phyloP scores from a whole-genome alignment of 768 basidiomycete genomes.

The Lactarius pseudohatsudake region DNA sequence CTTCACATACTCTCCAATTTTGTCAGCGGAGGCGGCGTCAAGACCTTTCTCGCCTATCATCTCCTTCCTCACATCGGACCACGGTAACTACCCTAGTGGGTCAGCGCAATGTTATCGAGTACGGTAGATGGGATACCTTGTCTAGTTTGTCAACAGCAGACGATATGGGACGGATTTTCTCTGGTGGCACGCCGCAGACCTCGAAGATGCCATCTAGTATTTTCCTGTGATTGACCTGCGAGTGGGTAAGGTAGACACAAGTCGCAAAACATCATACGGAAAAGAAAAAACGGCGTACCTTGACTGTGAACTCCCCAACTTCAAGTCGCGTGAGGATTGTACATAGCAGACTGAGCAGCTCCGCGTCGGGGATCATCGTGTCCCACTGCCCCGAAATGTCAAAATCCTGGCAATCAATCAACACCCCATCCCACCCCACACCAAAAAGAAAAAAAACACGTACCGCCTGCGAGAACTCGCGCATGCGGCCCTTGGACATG shows the following conservation, averaged over 20 bases:
- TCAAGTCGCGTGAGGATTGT: conserved; percentile 81
- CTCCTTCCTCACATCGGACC: conserved; percentile 91
- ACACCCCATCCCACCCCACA: neutral
- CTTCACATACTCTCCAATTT: conserved; percentile 96
- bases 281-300: conserved; percentile 46
- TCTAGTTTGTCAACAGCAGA: conserved; percentile 98
- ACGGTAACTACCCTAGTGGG: conserved; percentile 52
- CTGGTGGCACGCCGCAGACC: conserved; percentile 88
- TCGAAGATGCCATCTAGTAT: conserved; percentile 97
- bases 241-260: too few relatives aligned
- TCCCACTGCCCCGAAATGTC: conserved; percentile 94
- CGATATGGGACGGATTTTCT: conserved; percentile 89
- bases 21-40: conserved; percentile 76
- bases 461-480: conserved; percentile 97
- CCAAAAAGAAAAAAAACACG: conserved; percentile 32
- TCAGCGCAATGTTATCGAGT: neutral
- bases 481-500: conserved; percentile 97
- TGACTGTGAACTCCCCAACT: conserved; percentile 93
- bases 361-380: conserved; percentile 96
- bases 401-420: conserved; percentile 64
- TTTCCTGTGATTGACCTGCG: conserved; percentile 91
- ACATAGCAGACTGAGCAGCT: conserved; percentile 78
- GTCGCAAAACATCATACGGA: neutral
- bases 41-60: conserved; percentile 97
- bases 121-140: conserved; percentile 54